Evolutionary conservation across 441 rosid genomes (phyloP), one percentile per base, ranked within the genome.

Genomic region (Erysimum cheiri): DNA sequence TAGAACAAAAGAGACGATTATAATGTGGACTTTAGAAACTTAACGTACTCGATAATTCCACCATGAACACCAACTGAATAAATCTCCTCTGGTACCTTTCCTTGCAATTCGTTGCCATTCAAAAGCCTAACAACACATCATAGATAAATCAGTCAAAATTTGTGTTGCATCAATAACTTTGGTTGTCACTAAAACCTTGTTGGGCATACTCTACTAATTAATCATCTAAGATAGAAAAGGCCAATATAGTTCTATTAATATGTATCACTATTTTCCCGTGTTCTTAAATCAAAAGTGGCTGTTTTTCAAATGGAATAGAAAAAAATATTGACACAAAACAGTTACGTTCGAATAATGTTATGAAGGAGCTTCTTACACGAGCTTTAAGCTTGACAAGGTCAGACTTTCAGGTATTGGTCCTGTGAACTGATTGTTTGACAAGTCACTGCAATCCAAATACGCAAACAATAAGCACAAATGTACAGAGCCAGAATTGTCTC

Each of bases 21-120:
- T 17, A 19, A 31, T 46, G 40, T 6, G 54, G 58, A 44, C 14
- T 33, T 74, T 28, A 0, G 2, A 15, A 15, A 44, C 36, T 35
- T 8, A 62, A 82, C 97, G n/a, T 87, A 95, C 99, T 95, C 93
- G 26, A 95, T 87, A 32, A 82, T 83, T 73, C 99, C 99, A 66
- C 99, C 99, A 61, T 87, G 97, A 77, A 95, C 87, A 74, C 93
- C 92, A 78, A 95, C 84, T 59, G 95, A 81, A 79, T 85, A 95
- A 58, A 95, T 83, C 66, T 87, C 90, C 74, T 84, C 98, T 6
- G 97, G 96, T 44, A 95, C 99, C 68, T 64, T 78, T 64, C 98
- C 99, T 81, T 92, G 85, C 82, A 95, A 61, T 60, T 84, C 75
- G 73, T 95, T 95, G 73, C 77, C 78, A 70, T 86, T 84, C 83